Evolutionary conservation across 441 rosid species (phyloP), one percentile per base, ranked within the genome.

Genomic region (Isatis lusitanica): DNA sequence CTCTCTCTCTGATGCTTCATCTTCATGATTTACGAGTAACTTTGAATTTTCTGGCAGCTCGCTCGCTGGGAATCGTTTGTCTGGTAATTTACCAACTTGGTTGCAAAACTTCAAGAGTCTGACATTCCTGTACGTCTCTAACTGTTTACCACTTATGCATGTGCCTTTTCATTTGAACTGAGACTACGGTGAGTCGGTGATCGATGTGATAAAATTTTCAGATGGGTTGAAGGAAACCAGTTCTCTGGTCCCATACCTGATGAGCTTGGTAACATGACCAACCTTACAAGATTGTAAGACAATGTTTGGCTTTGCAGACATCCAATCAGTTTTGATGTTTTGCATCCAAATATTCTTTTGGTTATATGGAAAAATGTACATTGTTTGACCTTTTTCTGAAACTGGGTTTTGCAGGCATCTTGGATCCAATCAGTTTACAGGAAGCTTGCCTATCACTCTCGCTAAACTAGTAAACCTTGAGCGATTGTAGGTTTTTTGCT

Each of bases 191-290:
- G n/a, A n/a, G n/a, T n/a, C 10, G 21, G 4, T 59, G 8, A 55
- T 15, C 26, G 26, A 24, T 24, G 26, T 63, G 55, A 9, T 2
- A 15, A 24, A 35, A 13, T 24, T 52, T 33, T 2, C 52, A 75
- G 79, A 38, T n/a, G 6, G 0, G 0, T 76, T 63, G 79, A 76
- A 56, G 74, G 46, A 0, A 76, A 76, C 46, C 38, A 56, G 12
- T 63, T 76, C 39, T 70, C 66, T 36, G 79, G 75, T 2, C 5
- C 10, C 0, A 36, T 75, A 36, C 79, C 79, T 38, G 8, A 36
- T 33, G 79, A 70, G 71, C 39, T 76, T 53, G 79, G 79, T 13
- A 5, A 56, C 39, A n/a, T 76, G 7, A 63, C 39, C 17, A 76
- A 39, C 12, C 38, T 76, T 13, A 9, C 0, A 9, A 0, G 2